Conservation (phyloP, 768 basidiomycete genomes). For the Galerina marginata region DNA sequence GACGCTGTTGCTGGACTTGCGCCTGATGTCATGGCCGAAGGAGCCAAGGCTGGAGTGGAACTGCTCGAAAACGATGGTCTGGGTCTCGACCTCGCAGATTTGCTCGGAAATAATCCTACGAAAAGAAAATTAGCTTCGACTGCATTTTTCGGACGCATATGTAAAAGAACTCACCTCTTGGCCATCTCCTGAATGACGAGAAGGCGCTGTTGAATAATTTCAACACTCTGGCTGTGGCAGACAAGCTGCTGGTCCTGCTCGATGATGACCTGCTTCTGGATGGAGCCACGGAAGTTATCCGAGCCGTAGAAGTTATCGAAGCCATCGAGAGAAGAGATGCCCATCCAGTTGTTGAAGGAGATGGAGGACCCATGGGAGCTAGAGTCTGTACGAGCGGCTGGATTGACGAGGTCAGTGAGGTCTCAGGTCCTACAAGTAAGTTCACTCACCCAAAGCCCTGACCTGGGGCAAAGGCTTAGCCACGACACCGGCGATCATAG, state of each 20-base stretch:
- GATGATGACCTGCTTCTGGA: conserved; percentile 32
- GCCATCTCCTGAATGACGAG: conserved; percentile 51
- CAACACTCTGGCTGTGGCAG: conserved; percentile 42
- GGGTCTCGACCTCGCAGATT: conserved; percentile 56
- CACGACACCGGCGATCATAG: conserved; percentile 33
- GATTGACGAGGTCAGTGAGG: not conserved
- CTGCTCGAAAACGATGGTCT: conserved; percentile 49
- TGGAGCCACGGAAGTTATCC: conserved; percentile 46
- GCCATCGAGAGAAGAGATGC: conserved; percentile 37
- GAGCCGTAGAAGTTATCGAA: conserved; percentile 55
- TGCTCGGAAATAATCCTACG: conserved; percentile 49
- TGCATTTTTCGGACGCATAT: no score
- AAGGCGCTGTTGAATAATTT: conserved; percentile 53
- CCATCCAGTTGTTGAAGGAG: conserved; percentile 44
- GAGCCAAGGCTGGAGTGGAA: conserved; percentile 39
- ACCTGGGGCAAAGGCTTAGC: conserved; percentile 24
- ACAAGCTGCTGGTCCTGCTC: conserved; percentile 40
- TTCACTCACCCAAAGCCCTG: conserved; percentile 19
- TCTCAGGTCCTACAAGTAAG: not conserved
- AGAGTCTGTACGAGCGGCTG: conserved; percentile 7
- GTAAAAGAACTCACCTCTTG: conserved; percentile 37
- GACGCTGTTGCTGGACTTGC: conserved; percentile 38
- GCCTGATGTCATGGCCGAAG: conserved; percentile 46
- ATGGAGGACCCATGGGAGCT: conserved; percentile 3
- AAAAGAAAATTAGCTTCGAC: not conserved